A percentile compares a stretch with the other conserved stretches of the same genome.
Evolutionary conservation across 2,329 filamentous ascomycete genomes (phyloP).

Genomic region (Ophiocordyceps australis): DNA sequence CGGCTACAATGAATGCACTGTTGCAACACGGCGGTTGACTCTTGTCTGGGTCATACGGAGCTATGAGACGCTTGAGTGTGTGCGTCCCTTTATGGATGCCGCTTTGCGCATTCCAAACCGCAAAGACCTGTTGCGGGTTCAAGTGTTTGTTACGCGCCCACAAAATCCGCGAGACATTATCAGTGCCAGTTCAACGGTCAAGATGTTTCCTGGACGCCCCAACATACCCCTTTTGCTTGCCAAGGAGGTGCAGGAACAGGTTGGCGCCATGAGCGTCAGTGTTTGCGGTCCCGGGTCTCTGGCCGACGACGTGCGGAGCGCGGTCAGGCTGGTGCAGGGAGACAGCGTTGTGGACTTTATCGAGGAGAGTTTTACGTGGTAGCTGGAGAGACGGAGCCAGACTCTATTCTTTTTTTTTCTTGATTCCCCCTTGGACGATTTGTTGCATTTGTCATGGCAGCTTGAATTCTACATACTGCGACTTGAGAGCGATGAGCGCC

Average conservation of each 20-base stretch:
- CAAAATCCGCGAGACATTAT: constrained; percentile 68
- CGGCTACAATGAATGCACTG: constrained; percentile 49
- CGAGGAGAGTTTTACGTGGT: constrained; percentile 62
- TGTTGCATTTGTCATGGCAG: constrained; percentile 1
- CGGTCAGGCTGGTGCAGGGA: constrained; percentile 45
- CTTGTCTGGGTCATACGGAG: constrained; percentile 90
- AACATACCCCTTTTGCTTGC: constrained; percentile 64
- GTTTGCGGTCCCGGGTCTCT: constrained; percentile 62
- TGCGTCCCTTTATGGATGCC: constrained; percentile 64
- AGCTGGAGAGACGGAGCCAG: constrained; percentile 4
- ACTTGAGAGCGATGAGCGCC: no score
- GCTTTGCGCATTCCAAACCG: constrained; percentile 65
- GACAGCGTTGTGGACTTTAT: constrained; percentile 52
- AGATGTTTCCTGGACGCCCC: constrained; percentile 82
- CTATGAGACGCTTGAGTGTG: constrained; percentile 81
- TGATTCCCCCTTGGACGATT: constrained; percentile 2
- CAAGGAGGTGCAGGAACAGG: constrained; percentile 64
- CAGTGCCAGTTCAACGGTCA: constrained; percentile 60
- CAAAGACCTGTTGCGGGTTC: constrained; percentile 66
- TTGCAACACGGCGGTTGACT: constrained; percentile 64
- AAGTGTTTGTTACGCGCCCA: constrained; percentile 81
- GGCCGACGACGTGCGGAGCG: constrained; percentile 57
- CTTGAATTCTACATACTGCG: no score
- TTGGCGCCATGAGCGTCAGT: constrained; percentile 77
- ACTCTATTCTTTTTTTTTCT: constrained; percentile 2